Evolutionary conservation across 2,329 filamentous ascomycete species (phyloP), one percentile per base, ranked within the genome.

Genomic region (Whalleya microplaca): DNA sequence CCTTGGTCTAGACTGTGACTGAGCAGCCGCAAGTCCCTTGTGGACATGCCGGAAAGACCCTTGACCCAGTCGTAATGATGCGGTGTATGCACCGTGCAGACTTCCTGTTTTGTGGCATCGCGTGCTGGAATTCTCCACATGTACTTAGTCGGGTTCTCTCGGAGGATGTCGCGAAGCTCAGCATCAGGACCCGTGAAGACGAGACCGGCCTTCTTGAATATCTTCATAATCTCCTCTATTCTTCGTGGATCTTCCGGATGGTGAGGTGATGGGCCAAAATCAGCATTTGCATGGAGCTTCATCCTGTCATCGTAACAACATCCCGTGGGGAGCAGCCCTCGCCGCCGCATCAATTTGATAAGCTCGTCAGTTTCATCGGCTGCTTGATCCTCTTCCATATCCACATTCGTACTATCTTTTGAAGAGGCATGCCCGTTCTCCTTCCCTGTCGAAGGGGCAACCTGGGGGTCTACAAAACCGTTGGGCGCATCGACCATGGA

Each of bases 231-330:
- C 67, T 91, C 89, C 66, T 93, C 91, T 57, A 99, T 97, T 14
- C 95, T 87, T 23, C 92, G 83, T 1, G 95, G 95, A 67, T 99
- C 95, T 73, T 99, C 95, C 0, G 95, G 95, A 69, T 99, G 95
- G 49, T 96, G 88, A 20, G 94, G 89, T 46, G 87, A 84, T 1
- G 83, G 81, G 18, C 83, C 85, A 69, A 86, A 88, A 71, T 91
- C 87, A 16, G 91, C 87, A 70, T 97, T 96, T 52, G 92, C 90
- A 72, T 99, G 95, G 58, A 96, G 89, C 58, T 95, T 92, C 95
- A 99, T 99, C 29, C 94, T 86, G 55, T 91, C 87, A 76, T 99
- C 95, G 71, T 98, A 99, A 64, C 91, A 94, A 59, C 89, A 86
- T 2, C 91, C 91, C 0, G 90, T 93, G 0, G 88, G 84, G 1